Evolutionary conservation across 2,329 filamentous ascomycete genomes (phyloP), one percentile per base, ranked within the genome.

Genomic region (Rugonectria rugulosa): DNA sequence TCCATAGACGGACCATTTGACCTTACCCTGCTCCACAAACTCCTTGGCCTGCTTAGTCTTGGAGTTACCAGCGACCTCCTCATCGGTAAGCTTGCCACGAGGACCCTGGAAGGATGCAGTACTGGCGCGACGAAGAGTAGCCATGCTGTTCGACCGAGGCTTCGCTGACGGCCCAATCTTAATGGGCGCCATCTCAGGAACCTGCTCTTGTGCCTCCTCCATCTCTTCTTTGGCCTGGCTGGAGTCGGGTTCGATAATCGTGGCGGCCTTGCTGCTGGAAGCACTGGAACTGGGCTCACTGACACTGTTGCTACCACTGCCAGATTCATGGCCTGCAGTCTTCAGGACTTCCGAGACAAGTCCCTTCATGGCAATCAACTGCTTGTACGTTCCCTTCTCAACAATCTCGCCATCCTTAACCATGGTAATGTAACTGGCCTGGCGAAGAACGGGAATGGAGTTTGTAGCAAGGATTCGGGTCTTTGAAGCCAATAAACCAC

Each of bases 401-500:
- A 90, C 81, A 49, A 98, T 87, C 57, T 87, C 87, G 46, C 92
- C 91, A 44, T 96, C 91, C 62, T 90, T 88, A 42, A 99, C 76
- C 50, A 99, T 81, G 45, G 87, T 89, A 67, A 99, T 94, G 73
- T 89, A 95, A 73, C 97, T 91, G 1, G 95, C 90, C 72, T 96
- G 90, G 68, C 89, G 87, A 26, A 99, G 79, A 5, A 99, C 92
- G 6, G 92, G 87, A 54, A 99, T 97, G 0, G 95, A 90, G 71
- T 99, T 99, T 17, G 95, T 99, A 9, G 95, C 93, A 44, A 99
- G 81, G 50, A 99, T 90, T 62, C 94, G 88, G 6, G 94, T 97
- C 77, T 98, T 98, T 32, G 88, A 85, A 46, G 81, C 83, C 20
- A 99, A 82, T 6, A 99, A 79, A 62, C 95, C 95, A 59, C 88